A percentile compares a stretch with the other conserved stretches of the same genome.
Conservation (phyloP, 2,329 filamentous ascomycete species). For the Neonectria punicea region DNA sequence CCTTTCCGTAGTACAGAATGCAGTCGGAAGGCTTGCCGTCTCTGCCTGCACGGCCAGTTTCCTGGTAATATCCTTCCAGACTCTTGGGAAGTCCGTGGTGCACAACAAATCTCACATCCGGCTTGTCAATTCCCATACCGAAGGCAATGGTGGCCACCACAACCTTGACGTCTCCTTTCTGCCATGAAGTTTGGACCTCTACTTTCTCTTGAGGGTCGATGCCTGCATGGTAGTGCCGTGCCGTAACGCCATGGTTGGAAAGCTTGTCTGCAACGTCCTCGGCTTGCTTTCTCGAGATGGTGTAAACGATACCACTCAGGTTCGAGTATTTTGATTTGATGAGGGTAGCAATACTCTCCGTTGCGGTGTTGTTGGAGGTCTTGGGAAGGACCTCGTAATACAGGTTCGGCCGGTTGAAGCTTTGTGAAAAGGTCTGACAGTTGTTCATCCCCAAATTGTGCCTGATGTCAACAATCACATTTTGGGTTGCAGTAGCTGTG, state of each 20-base stretch:
- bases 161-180: slow-evolving; percentile 80
- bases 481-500: slow-evolving; percentile 93
- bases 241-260: slow-evolving; percentile 71
- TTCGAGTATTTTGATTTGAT: slow-evolving; percentile 77
- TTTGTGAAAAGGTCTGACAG: slow-evolving; percentile 86
- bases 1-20: slow-evolving; percentile 88
- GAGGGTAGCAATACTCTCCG: slow-evolving; percentile 65
- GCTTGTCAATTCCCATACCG: slow-evolving; percentile 99
- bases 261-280: slow-evolving; percentile 82
- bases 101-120: slow-evolving; percentile 95
- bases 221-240: slow-evolving; percentile 87
- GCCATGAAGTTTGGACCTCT: slow-evolving; percentile 83
- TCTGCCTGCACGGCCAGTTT: slow-evolving; percentile 93
- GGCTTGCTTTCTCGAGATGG: slow-evolving; percentile 84
- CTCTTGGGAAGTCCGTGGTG: slow-evolving; percentile 95
- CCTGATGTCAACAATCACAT: slow-evolving; percentile 91
- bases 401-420: slow-evolving; percentile 96
- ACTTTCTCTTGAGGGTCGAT: slow-evolving; percentile 76
- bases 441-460: slow-evolving; percentile 86
- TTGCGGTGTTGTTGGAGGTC: slow-evolving; percentile 61
- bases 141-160: slow-evolving; percentile 99
- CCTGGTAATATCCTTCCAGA: slow-evolving; percentile 97
- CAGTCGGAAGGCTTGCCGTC: slow-evolving; percentile 90
- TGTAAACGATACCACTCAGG: slow-evolving; percentile 93
- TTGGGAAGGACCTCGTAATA: slow-evolving; percentile 87